Evolutionary conservation across 2,329 filamentous ascomycete genomes (phyloP), one percentile per base, ranked within the genome.

Genomic region (Cytospora piceae): DNA sequence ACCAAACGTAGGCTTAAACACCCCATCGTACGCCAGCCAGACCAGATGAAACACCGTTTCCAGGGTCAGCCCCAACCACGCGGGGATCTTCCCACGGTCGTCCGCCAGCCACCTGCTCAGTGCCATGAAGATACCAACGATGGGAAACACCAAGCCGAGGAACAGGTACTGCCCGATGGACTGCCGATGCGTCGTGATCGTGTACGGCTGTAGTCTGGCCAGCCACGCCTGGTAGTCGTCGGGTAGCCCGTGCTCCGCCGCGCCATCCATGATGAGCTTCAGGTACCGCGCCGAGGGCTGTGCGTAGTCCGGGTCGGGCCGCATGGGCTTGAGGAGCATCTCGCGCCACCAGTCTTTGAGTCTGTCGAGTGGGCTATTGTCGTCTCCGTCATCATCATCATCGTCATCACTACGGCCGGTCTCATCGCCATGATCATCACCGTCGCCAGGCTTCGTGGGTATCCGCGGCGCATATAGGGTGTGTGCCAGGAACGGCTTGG

Each of bases 211-310:
- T 55, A 97, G 82, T 17, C 83, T 78, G 9, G 83, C 79, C 4
- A 99, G 82, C 75, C 94, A 96, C 1, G 80, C 79, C 71, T 88
- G 88, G 74, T 97, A 99, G 63, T 91, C 88, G 6, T 83, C 77
- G 0, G 95, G 95, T 0, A 99, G 82, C n/a, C 83, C 81, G 74
- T 95, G 90, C 75, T 98, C 93, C 2, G 80, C 79, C 0, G 92
- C 94, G 20, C 95, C 95, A 69, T 90, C 86, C 17, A 84, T 87
- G 71, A 99, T 86, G 59, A 97, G 83, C 67, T 90, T 89, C 29
- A 97, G 80, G 75, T 99, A 98, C 15, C 95, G 88, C 53, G 87
- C 82, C 2, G 92, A 96, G 0, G 95, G 85, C 77, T 97, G 92
- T 0, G 93, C 91, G 72, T 94, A 93, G 65, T 83, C 83, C 1